Evolutionary conservation across 1,284 basidiomycete genomes (phyloP), one percentile per base, ranked within the genome.

Genomic region (Coriolopsis trogii): DNA sequence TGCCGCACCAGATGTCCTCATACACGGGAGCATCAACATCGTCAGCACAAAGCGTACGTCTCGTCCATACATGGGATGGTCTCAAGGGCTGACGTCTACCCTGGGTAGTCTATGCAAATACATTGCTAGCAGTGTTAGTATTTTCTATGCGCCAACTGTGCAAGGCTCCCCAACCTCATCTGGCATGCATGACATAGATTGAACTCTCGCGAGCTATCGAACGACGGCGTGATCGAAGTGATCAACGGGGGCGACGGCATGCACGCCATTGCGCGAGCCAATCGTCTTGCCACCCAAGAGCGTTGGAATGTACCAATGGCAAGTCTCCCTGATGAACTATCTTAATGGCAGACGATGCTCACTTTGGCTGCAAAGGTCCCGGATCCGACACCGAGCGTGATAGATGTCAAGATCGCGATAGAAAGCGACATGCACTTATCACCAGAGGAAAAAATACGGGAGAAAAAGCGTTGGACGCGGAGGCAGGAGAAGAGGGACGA

Each of bases 281-380:
- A 34, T 8, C 37, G 28, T 8, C 42, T 38, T 2, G 49, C 43
- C 23, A 16, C 30, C 29, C 21, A 39, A 18, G 42, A 44, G 8
- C 37, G 44, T 6, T 51, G 49, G 49, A 51, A 51, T n/a, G 42
- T 45, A 3, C 49, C 49, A 1, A 25, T 31, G 37, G 43, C 33
- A 15, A 23, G 38, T 26, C 5, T n/a, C n/a, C n/a, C n/a, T n/a
- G n/a, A n/a, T n/a, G n/a, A n/a, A n/a, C n/a, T n/a, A n/a, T n/a
- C n/a, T n/a, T n/a, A n/a, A n/a, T n/a, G n/a, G n/a, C n/a, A n/a
- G n/a, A n/a, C n/a, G n/a, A n/a, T n/a, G n/a, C n/a, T n/a, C n/a
- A n/a, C n/a, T n/a, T n/a, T n/a, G n/a, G n/a, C n/a, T n/a, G n/a
- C n/a, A n/a, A n/a, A n/a, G n/a, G n/a, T n/a, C n/a, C n/a, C n/a